A percentile compares a stretch with the other conserved stretches of the same genome.
phyloP scores from a whole-genome alignment of 306 rosid genomes.

The Fagus sylvatica region DNA sequence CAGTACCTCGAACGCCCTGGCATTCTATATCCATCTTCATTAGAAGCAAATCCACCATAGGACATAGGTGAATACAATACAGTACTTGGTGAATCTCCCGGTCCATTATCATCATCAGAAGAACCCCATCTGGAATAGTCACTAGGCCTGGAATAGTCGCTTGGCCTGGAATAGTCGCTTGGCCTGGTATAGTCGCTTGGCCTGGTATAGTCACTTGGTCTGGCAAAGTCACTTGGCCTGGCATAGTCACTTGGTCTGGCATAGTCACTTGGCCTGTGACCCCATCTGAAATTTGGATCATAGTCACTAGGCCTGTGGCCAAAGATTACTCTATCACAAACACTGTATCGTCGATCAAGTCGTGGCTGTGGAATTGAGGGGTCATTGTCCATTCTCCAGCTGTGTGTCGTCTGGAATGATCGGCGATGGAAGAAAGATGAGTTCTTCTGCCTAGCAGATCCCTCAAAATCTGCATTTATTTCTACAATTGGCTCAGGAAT shows the following conservation, averaged over 20 bases:
- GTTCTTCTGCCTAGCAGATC: conserved; percentile 91
- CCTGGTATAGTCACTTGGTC: conserved; percentile 77
- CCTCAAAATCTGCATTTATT: conserved; percentile 94
- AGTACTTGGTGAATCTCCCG: conserved; percentile 91
- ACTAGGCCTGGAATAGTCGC: conserved; percentile 51
- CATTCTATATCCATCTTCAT: conserved; percentile 78
- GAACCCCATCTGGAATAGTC: conserved; percentile 95
- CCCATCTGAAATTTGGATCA: conserved; percentile 73
- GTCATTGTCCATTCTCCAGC: conserved; percentile 91
- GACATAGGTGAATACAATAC: conserved; percentile 86
- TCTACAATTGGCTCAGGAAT: conserved; percentile 86
- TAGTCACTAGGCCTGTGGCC: conserved; percentile 82
- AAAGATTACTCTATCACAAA: conserved; percentile 88
- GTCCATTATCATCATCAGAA: conserved; percentile 89
- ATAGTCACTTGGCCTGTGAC: conserved; percentile 89
- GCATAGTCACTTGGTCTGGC: conserved; percentile 72
- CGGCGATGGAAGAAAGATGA: conserved; percentile 91
- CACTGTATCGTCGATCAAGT: conserved; percentile 89
- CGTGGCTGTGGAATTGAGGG: conserved; percentile 74
- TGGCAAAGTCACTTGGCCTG: conserved; percentile 37
- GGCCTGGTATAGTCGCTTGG: conserved; percentile 67
- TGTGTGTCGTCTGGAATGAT: conserved; percentile 81
- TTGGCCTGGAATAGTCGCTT: conserved; percentile 81
- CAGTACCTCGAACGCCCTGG: conserved; percentile 86
- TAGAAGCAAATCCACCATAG: conserved; percentile 63